Conservation (phyloP, 495 filamentous ascomycete genomes). For the Xylaria curta region DNA sequence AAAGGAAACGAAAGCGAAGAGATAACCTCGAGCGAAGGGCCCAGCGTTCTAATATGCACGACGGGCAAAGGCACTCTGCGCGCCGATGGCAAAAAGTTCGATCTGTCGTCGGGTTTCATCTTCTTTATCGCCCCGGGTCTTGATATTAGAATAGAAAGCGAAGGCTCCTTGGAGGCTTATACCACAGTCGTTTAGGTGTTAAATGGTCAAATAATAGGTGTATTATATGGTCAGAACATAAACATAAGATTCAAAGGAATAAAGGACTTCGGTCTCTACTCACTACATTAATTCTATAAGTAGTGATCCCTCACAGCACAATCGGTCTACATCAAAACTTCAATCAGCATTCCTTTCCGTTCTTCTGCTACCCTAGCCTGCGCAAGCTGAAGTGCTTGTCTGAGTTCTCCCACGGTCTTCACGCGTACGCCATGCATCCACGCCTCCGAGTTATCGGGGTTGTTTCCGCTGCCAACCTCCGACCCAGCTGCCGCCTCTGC, state of each 20-base stretch:
- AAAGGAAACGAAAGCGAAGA: slow-evolving; percentile 63
- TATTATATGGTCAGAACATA: background rate
- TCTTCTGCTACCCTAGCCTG: slow-evolving; percentile 25
- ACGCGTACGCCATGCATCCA: slow-evolving; percentile 34
- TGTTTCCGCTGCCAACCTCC: slow-evolving; percentile 23
- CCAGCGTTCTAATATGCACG: slow-evolving; percentile 69
- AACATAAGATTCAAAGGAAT: no score
- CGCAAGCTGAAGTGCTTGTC: slow-evolving; percentile 23
- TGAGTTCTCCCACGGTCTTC: slow-evolving; percentile 30
- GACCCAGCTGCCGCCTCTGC: slow-evolving; percentile 36
- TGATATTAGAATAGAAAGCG: slow-evolving; percentile 54
- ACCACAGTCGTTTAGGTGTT: slow-evolving; percentile 46
- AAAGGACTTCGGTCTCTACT: no score
- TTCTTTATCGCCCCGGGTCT: slow-evolving; percentile 72
- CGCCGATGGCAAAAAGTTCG: slow-evolving; percentile 57
- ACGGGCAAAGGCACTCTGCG: slow-evolving; percentile 66
- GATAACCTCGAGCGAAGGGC: slow-evolving; percentile 63
- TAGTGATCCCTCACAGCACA: background rate
- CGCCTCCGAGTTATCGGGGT: background rate
- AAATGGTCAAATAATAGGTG: background rate
- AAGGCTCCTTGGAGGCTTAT: slow-evolving; percentile 61
- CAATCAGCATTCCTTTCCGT: slow-evolving; percentile 33
- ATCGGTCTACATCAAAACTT: slow-evolving; percentile 26
- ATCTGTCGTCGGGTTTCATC: slow-evolving; percentile 68
- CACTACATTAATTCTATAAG: no score